Evolutionary conservation across 2,329 filamentous ascomycete species (phyloP).

Genomic region (Hymenoscyphus albidus): DNA sequence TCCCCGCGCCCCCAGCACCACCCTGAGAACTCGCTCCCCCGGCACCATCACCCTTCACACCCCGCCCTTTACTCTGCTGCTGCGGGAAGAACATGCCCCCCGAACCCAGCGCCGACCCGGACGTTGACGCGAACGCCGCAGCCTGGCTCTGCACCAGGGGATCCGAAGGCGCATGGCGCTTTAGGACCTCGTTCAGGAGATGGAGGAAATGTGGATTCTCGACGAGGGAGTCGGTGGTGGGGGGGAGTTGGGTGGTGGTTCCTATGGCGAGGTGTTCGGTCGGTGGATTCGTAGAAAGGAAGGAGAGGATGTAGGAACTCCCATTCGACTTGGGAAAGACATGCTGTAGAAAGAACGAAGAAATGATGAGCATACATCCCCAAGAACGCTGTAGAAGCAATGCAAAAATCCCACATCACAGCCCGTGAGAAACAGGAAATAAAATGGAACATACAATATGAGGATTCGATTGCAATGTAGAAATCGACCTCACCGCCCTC

Average conservation of each 20-base stretch:
- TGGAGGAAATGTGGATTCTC: constrained; percentile 57
- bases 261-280: constrained; percentile 54
- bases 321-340: constrained; percentile 48
- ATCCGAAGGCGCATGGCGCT: constrained; percentile 53
- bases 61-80: constrained; percentile 29
- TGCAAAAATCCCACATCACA: neutral
- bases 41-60: constrained; percentile 43
- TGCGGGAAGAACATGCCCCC: constrained; percentile 50
- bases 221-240: constrained; percentile 56
- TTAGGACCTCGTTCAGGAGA: constrained; percentile 55
- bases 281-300: constrained; percentile 56
- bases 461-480: constrained; percentile 32
- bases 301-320: constrained; percentile 53
- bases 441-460: constrained; percentile 27
- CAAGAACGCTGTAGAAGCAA: too few relatives aligned
- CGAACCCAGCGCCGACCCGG: constrained; percentile 49
- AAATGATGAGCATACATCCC: neutral
- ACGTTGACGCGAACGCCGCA: constrained; percentile 55
- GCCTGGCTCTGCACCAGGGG: constrained; percentile 54
- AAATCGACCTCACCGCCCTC: constrained; percentile 18
- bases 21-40: constrained; percentile 56
- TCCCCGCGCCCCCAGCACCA: constrained; percentile 56
- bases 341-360: constrained; percentile 43
- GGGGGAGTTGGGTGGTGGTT: constrained; percentile 54
- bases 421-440: neutral